These are phyloP conservation scores for Deinandra increscens DNA, from an alignment of 129 eudicot species.

Conservation along the genomic window DNA sequence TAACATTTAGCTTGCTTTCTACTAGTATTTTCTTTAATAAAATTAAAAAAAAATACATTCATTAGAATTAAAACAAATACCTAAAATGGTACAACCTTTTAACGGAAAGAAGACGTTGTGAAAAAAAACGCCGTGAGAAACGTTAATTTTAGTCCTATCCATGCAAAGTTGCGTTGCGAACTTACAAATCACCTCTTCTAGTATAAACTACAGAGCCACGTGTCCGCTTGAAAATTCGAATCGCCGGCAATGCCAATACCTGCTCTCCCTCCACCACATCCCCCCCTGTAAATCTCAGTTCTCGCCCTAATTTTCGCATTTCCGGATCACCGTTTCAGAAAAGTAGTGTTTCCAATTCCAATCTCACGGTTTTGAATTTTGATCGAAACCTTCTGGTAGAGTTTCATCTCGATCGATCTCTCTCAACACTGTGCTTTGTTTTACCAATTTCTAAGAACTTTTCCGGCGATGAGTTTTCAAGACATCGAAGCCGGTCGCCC, in stretches of 20 bases:
- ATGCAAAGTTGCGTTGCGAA: not conserved
- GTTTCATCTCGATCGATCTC: conserved; percentile 26
- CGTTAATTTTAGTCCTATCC: not conserved
- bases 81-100: too few species aligned
- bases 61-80: too few species aligned
- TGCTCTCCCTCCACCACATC: conserved; percentile 19
- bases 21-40: too few species aligned
- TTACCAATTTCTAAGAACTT: not conserved
- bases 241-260: conserved; percentile 31
- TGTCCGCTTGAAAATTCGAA: conserved; percentile 7
- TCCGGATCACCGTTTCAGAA: conserved; percentile 3
- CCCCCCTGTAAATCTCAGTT: conserved; percentile 3
- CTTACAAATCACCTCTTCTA: conserved; percentile 12
- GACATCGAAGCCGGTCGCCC: conserved; percentile 89
- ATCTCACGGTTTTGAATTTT: not conserved
- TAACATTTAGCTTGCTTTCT: too few species aligned
- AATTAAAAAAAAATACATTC: too few species aligned
- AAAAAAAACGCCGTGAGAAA: not conserved
- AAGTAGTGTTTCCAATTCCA: not conserved
- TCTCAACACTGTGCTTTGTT: not conserved
- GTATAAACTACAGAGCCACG: conserved; percentile 1
- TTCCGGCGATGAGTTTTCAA: conserved; percentile 67
- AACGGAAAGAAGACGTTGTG: too few species aligned
- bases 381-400: conserved; percentile 11
- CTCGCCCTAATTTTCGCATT: conserved; percentile 12